phyloP scores from a whole-genome alignment of 208 protist species.

The Trypanosomatidae sp. region DNA sequence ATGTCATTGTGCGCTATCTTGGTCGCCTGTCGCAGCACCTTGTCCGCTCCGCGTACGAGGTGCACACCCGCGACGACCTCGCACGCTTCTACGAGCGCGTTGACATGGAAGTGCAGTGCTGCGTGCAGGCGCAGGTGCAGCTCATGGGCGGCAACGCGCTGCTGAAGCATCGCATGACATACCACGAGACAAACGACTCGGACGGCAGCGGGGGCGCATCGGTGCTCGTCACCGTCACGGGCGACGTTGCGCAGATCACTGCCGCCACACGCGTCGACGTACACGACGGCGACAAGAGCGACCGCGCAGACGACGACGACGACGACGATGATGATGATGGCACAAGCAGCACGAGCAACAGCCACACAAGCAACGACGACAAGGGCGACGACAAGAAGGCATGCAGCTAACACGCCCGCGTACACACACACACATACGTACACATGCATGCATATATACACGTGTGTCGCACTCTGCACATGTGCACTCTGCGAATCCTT shows the following conservation, averaged over 20 bases:
- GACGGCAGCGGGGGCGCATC: slow-evolving; percentile 63
- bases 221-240: slow-evolving; percentile 71
- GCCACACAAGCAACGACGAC: too few species aligned
- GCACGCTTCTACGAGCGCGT: slow-evolving; percentile 63
- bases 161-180: slow-evolving; percentile 69
- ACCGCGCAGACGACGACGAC: slow-evolving; percentile 4
- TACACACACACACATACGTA: too few species aligned
- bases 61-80: slow-evolving; percentile 17
- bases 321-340: too few species aligned
- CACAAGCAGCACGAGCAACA: too few species aligned
- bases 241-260: slow-evolving; percentile 72
- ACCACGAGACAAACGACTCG: slow-evolving; percentile 77
- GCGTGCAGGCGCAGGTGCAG: slow-evolving; percentile 57
- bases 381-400: too few species aligned
- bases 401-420: too few species aligned
- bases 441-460: too few species aligned
- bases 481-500: too few species aligned
- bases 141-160: slow-evolving; percentile 80
- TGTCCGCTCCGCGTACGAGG: slow-evolving; percentile 72
- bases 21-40: slow-evolving; percentile 86
- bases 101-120: slow-evolving; percentile 63
- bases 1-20: slow-evolving; percentile 70
- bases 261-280: slow-evolving; percentile 4
- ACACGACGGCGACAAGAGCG: not conserved
- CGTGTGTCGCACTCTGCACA: too few species aligned